Evolutionary conservation across 2,329 filamentous ascomycete species (phyloP), one percentile per base, ranked within the genome.

Genomic region (Penicillium frequentans): DNA sequence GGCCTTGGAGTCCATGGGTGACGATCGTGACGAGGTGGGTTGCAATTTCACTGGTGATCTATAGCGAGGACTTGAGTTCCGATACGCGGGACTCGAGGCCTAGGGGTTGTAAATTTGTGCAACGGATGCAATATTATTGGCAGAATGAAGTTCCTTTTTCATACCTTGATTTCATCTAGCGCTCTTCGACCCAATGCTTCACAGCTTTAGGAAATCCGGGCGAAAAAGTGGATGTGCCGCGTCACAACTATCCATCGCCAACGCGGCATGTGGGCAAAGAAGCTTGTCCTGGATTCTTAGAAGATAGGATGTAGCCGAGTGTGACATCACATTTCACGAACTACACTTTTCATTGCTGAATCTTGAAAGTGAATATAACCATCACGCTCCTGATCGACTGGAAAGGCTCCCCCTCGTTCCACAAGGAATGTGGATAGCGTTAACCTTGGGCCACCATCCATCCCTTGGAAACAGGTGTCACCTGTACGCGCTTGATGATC

Each of bases 351-450:
- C 6, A 49, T 37, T 26, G 47, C n/a, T 23, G 4, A 49, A 10
- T 16, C 9, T 49, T 49, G 14, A 5, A 35, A 35, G 8, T 24
- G 6, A 35, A 16, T 23, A 35, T 26, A 52, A 24, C 26, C 10
- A n/a, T 52, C 37, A 21, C n/a, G 43, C 19, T 16, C 31, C 13
- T 19, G 21, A 44, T 45, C 37, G 9, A 10, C 24, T 53, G 16
- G 9, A 43, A 9, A 37, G 14, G 21, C 13, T 5, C 26, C 37
- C 37, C 50, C 14, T 26, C 43, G 50, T 45, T 37, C 14, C 43
- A 26, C 27, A 13, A 45, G 42, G 50, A 53, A 53, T 53, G 50
- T 35, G 43, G 27, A 46, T 39, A 53, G 29, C 24, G 29, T 46
- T 35, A 23, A 42, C 39, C 39, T 42, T 26, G 29, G n/a, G n/a